Evolutionary conservation across 176 grass and related monocot species (phyloP).

Genomic region (Ampelocalamus luodianensis): DNA sequence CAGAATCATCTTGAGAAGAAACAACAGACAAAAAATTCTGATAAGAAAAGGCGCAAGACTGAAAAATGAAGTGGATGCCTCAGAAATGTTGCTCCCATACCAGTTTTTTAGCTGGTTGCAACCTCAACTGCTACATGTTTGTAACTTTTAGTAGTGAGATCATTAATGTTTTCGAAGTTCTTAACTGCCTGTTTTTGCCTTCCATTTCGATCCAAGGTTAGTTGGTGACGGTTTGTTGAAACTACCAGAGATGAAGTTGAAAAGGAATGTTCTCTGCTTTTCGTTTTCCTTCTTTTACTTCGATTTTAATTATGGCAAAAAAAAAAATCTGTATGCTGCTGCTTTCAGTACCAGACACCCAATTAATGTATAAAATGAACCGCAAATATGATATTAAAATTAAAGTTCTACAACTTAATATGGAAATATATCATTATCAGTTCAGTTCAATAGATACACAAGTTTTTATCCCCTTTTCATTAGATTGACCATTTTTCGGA

Average conservation of each 20-base stretch:
- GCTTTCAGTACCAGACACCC: too few relatives aligned
- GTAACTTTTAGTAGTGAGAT: not conserved
- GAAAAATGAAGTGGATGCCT: conserved; percentile 14
- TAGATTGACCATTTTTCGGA: too few relatives aligned
- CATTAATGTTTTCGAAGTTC: not conserved
- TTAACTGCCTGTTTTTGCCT: not conserved
- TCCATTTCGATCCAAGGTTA: not conserved
- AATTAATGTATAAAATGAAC: too few relatives aligned
- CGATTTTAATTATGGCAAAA: not conserved
- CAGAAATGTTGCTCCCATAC: not conserved
- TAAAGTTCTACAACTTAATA: too few relatives aligned
- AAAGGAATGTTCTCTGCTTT: not conserved
- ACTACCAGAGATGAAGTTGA: not conserved
- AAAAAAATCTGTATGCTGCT: too few relatives aligned
- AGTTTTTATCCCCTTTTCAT: too few relatives aligned
- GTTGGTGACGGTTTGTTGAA: not conserved
- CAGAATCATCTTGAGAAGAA: conserved; percentile 42
- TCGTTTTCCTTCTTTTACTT: not conserved
- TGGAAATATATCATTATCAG: too few relatives aligned
- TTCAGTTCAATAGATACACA: too few relatives aligned
- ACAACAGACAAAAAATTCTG: conserved; percentile 34
- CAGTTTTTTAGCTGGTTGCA: conserved; percentile 5
- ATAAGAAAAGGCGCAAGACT: conserved; percentile 57
- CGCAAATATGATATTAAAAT: too few relatives aligned
- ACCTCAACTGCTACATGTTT: not conserved